Percentiles rank a stretch among this genome's conserved stretches.
Evolutionary conservation across 2,329 filamentous ascomycete genomes (phyloP).

Genomic region (Xylaria arbuscula): DNA sequence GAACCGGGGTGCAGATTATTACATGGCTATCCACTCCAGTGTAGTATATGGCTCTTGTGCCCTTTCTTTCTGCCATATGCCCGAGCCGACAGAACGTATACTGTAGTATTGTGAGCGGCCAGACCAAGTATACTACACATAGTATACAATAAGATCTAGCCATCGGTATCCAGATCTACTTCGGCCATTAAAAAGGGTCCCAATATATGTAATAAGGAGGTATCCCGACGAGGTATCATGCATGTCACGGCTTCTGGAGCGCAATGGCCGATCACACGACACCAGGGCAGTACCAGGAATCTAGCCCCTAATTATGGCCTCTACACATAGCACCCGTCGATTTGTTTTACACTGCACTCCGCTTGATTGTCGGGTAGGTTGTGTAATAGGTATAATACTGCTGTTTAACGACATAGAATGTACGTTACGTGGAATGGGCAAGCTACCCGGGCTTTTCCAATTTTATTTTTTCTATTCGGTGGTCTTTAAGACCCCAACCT

Average conservation of each 20-base stretch:
- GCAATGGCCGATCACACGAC: conserved; percentile 35
- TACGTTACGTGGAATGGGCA: conserved; percentile 22
- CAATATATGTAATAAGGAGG: background rate
- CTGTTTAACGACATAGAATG: conserved; percentile 17
- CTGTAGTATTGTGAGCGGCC: background rate
- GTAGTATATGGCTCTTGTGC: conserved; percentile 10
- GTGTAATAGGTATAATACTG: conserved; percentile 2
- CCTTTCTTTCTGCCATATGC: conserved; percentile 10
- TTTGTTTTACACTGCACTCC: conserved; percentile 17
- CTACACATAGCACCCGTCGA: conserved; percentile 1
- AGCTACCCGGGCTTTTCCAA: conserved; percentile 21
- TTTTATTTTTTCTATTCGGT: background rate
- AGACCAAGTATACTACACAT: background rate
- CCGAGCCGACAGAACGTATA: conserved; percentile 24
- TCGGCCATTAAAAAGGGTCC: background rate
- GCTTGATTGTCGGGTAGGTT: background rate
- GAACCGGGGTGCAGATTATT: conserved; percentile 37
- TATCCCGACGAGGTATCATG: conserved; percentile 16
- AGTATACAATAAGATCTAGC: background rate
- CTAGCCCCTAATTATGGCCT: conserved; percentile 17
- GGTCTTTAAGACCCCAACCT: conserved; percentile 20
- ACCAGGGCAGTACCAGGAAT: conserved; percentile 16
- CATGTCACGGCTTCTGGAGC: conserved; percentile 25
- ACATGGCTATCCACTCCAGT: background rate
- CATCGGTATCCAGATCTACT: background rate